A percentile compares a stretch with the other conserved stretches of the same genome.
Conservation (phyloP, 2,329 filamentous ascomycete genomes). For the Juglanconis sp. region DNA sequence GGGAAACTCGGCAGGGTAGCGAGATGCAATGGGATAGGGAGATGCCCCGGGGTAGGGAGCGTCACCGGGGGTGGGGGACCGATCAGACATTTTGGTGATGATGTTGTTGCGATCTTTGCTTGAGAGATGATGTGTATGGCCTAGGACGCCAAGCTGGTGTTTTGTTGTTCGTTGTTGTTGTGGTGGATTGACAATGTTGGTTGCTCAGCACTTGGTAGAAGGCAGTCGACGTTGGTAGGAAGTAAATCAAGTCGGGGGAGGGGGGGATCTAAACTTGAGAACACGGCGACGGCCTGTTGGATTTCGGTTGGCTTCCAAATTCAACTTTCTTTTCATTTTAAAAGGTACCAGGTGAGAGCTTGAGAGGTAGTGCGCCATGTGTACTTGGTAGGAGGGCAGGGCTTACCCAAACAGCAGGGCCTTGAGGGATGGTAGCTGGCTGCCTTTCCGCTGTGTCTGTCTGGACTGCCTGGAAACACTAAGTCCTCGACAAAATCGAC, state of each 20-base stretch:
- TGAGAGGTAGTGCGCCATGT: too few relatives aligned
- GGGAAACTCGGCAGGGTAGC: neutral
- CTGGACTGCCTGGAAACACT: neutral
- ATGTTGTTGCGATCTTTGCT: neutral
- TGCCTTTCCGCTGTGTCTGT: neutral
- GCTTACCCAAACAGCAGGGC: neutral
- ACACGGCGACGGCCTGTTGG: too few relatives aligned
- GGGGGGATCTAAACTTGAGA: neutral
- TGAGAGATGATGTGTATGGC: neutral
- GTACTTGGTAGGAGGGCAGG: too few relatives aligned
- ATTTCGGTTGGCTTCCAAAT: too few relatives aligned
- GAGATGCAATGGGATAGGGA: neutral
- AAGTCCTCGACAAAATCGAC: too few relatives aligned
- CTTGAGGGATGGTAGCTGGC: neutral
- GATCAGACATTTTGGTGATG: neutral
- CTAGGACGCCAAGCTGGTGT: neutral
- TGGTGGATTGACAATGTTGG: neutral
- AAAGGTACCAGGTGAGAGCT: too few relatives aligned
- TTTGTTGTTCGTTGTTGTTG: neutral
- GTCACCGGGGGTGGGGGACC: neutral
- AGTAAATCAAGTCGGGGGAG: neutral
- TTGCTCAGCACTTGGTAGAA: neutral
- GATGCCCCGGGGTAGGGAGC: neutral
- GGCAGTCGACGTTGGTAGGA: neutral
- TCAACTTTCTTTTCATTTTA: too few relatives aligned